Percentiles rank a stretch among this genome's conserved stretches.
phyloP scores from a whole-genome alignment of 2,329 filamentous ascomycete genomes.

The Epichloe brachyelytri region DNA sequence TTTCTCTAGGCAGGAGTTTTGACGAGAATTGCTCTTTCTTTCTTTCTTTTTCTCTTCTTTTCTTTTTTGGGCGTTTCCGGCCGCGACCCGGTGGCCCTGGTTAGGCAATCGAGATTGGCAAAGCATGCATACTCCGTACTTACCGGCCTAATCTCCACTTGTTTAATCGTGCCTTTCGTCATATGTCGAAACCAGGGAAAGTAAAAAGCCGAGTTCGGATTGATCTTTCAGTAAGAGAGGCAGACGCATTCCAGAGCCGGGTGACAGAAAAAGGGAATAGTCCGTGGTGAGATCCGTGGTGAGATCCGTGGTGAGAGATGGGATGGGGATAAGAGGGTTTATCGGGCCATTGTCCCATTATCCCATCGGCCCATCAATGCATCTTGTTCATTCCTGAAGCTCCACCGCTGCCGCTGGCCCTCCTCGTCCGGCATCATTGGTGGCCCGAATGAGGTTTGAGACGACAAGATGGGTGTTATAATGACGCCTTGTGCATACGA shows the following conservation, averaged over 20 bases:
- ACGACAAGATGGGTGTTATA: neutral
- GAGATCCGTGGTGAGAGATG: neutral
- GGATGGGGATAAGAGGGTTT: neutral
- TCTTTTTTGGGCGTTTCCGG: too few species aligned
- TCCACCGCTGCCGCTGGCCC: neutral
- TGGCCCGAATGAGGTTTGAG: neutral
- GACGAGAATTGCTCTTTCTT: neutral
- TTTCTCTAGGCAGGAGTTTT: too few species aligned
- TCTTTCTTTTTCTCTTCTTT: too few species aligned
- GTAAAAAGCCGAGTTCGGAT: neutral
- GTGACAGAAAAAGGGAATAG: neutral
- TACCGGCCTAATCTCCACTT: too few species aligned
- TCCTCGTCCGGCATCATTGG: neutral
- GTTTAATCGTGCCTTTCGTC: neutral
- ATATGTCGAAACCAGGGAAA: neutral
- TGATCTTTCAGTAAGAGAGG: neutral
- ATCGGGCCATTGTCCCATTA: neutral
- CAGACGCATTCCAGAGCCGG: neutral
- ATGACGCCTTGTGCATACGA: conserved; percentile 3
- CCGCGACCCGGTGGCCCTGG: too few species aligned
- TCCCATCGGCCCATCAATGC: conserved; percentile 3
- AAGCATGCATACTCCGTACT: neutral
- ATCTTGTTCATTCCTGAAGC: conserved; percentile 9
- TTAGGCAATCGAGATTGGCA: neutral
- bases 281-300: too few species aligned